A percentile compares a stretch with the other conserved stretches of the same genome.
Evolutionary conservation across 2,329 filamentous ascomycete genomes (phyloP).

Genomic region (Kalmusia sp.): DNA sequence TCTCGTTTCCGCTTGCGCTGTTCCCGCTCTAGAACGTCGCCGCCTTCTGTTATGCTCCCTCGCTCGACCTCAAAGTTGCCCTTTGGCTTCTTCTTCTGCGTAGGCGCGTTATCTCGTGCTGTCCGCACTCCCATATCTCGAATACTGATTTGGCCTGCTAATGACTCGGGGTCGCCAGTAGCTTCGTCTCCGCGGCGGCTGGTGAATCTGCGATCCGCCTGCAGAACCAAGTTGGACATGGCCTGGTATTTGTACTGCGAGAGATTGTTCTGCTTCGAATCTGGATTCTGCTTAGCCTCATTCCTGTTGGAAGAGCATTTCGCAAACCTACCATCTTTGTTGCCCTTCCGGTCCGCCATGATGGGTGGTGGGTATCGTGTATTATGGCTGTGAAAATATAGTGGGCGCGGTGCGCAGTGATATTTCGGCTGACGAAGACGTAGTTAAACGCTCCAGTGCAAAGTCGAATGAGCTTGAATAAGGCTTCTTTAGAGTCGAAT

Average conservation of each 20-base stretch:
- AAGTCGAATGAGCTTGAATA: neutral
- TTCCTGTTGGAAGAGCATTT: neutral
- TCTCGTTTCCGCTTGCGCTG: constrained; percentile 86
- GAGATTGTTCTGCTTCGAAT: constrained; percentile 65
- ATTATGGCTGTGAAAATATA: neutral
- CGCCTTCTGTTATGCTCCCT: constrained; percentile 78
- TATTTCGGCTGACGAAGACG: neutral
- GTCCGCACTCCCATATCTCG: constrained; percentile 92
- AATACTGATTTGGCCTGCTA: constrained; percentile 92
- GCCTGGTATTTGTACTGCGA: constrained; percentile 99
- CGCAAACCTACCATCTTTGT: constrained; percentile 4
- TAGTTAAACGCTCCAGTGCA: constrained; percentile 9
- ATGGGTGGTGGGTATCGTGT: constrained; percentile 2
- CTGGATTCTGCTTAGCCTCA: neutral
- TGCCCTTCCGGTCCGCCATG: constrained; percentile 14
- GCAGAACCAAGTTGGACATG: constrained; percentile 99
- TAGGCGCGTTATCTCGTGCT: constrained; percentile 79
- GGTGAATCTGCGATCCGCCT: constrained; percentile 97
- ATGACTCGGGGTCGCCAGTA: constrained; percentile 95
- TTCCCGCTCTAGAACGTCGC: constrained; percentile 82
- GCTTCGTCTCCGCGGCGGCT: constrained; percentile 92
- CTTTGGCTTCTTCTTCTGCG: constrained; percentile 74
- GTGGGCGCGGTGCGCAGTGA: neutral
- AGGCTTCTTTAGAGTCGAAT: neutral
- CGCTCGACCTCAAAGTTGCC: constrained; percentile 75